Base-by-base conservation (phyloP, 352 stramenopile species). In the Pythium myriotylum region DNA sequence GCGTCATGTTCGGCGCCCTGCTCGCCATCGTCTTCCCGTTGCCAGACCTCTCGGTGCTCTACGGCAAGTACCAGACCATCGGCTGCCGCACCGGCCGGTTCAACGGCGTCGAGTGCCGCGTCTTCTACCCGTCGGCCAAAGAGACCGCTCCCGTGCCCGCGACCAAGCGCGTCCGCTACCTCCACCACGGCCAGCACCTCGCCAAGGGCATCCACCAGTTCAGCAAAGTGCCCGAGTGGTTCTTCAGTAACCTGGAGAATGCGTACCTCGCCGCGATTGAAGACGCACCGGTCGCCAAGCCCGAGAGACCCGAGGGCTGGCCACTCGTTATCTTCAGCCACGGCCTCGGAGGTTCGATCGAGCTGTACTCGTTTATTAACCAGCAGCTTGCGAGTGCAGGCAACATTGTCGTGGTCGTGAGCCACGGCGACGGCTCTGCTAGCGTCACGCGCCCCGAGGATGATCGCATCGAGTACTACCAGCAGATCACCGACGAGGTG, bases 341-440 rank as follows among this genome's bases (percentile, higher is more conserved):
- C 58, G 81, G 81, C 1, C 57, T 91, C 9, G 76, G 69, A 4
- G 78, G 81, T 4, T 78, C 72, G 13, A 58, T 91, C 14, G 81
- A 88, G 60, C 54, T 91, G 26, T 91, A 91, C 59, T 77, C 81
- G 54, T 69, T 66, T 49, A 54, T 88, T 43, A 79, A 80, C 49
- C 76, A 91, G 65, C 55, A 86, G 53, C 73, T 91, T n/a, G 78
- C 81, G n/a, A 91, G 81, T 55, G 64, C 77, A 16, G 81, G 81
- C 45, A 52, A 76, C 50, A 61, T 91, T 13, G 77, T 91, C 10
- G 71, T 91, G 20, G 69, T 84, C 41, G 52, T 73, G 46, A 88
- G 82, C 63, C 81, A 90, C 56, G 77, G 69, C 54, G 81, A 90
- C 53, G 81, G 81, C n/a, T 90, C 81, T 4, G 79, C 75, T 14